phyloP scores from a whole-genome alignment of 1,139 yeast genomes.

The Yamadazyma atmosphaerica region DNA sequence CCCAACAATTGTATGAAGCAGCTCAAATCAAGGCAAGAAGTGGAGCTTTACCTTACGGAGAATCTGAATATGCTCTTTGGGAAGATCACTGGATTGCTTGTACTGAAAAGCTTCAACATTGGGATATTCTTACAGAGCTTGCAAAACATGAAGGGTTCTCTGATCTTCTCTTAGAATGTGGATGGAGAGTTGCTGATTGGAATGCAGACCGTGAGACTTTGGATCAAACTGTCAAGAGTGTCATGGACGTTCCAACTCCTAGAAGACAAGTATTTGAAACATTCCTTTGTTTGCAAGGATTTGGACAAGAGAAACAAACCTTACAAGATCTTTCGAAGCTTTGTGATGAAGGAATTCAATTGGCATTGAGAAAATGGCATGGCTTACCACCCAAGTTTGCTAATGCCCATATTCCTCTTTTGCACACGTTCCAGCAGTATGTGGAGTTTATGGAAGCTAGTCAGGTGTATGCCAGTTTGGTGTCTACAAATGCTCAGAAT shows the following conservation, averaged over 20 bases:
- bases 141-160: conserved; percentile 98
- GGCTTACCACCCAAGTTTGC: conserved; percentile 79
- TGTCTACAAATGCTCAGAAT: conserved; percentile 89
- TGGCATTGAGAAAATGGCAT: conserved; percentile 91
- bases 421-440: conserved; percentile 95
- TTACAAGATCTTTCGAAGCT: conserved; percentile 77
- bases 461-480: conserved; percentile 86
- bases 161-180: conserved; percentile 91
- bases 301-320: conserved; percentile 85
- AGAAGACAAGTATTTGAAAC: conserved; percentile 95
- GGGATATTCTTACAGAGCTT: conserved; percentile 95
- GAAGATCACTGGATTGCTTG: conserved; percentile 98
- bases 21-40: conserved; percentile 97
- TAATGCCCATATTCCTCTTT: conserved; percentile 83
- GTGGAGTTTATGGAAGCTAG: conserved; percentile 98
- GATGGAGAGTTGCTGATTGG: conserved; percentile 99
- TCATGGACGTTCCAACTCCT: conserved; percentile 98
- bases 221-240: conserved; percentile 91
- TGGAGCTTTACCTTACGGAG: conserved; percentile 94
- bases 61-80: conserved; percentile 94
- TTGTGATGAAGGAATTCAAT: conserved; percentile 95
- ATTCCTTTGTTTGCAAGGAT: conserved; percentile 87
- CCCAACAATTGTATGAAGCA: conserved; percentile 91
- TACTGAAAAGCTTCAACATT: conserved; percentile 95
- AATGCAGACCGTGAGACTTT: conserved; percentile 90